Percentiles rank a stretch among this genome's conserved stretches.
phyloP scores from a whole-genome alignment of 2,329 filamentous ascomycete species.

The Coleophoma cylindrospora region DNA sequence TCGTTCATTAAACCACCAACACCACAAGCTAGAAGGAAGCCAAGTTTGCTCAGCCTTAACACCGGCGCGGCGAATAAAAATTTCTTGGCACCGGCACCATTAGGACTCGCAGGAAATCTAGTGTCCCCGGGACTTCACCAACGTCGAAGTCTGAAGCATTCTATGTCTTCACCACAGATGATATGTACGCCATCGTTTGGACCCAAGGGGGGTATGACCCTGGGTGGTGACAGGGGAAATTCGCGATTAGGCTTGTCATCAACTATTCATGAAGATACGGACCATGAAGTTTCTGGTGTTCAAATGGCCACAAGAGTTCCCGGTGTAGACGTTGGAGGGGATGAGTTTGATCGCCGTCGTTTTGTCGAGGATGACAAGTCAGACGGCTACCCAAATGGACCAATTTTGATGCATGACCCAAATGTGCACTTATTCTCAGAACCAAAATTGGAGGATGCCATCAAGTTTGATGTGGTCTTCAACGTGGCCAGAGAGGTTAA shows the following conservation, averaged over 20 bases:
- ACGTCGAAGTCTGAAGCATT: slow-evolving; percentile 60
- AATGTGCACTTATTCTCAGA: slow-evolving; percentile 77
- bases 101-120: slow-evolving; percentile 50
- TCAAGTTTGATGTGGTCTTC: slow-evolving; percentile 75
- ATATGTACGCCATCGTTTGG: slow-evolving; percentile 55
- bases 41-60: slow-evolving; percentile 73
- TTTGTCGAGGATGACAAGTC: slow-evolving; percentile 77
- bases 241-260: slow-evolving; percentile 24
- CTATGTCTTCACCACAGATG: slow-evolving; percentile 64
- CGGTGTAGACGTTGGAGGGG: slow-evolving; percentile 47
- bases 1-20: slow-evolving; percentile 76
- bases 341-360: slow-evolving; percentile 62
- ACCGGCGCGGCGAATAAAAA: slow-evolving; percentile 55
- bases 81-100: slow-evolving; percentile 42
- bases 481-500: slow-evolving; percentile 80
- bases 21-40: slow-evolving; percentile 62
- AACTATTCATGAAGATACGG: slow-evolving; percentile 26
- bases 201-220: slow-evolving; percentile 57
- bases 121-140: slow-evolving; percentile 53
- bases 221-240: slow-evolving; percentile 37
- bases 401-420: slow-evolving; percentile 75
- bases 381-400: slow-evolving; percentile 76
- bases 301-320: slow-evolving; percentile 53
- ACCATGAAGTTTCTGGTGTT: slow-evolving; percentile 45
- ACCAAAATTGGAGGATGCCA: slow-evolving; percentile 71